These are phyloP conservation scores for Kwoniella mangroviensis DNA, from an alignment of 768 basidiomycete species.

Conservation along the genomic window DNA sequence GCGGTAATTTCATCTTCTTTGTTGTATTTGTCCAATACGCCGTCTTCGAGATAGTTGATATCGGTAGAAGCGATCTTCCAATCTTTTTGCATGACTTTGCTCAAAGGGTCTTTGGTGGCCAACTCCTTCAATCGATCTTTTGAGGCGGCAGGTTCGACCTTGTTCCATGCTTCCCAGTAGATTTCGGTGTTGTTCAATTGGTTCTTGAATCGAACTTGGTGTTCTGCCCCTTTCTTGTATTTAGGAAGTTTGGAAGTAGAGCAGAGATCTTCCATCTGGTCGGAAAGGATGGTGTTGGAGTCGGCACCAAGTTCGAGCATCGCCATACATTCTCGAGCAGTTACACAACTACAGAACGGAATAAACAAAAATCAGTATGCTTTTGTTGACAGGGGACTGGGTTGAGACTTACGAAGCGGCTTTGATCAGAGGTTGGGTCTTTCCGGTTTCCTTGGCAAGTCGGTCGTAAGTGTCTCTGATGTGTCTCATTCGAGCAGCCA, in stretches of 20 bases:
- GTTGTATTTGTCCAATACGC: constrained; percentile 47
- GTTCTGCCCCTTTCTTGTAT: constrained; percentile 35
- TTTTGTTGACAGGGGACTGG: too few relatives aligned
- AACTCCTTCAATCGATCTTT: constrained; percentile 29
- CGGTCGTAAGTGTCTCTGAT: constrained; percentile 37
- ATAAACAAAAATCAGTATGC: background rate
- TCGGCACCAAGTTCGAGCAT: constrained; percentile 46
- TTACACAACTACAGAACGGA: constrained; percentile 32
- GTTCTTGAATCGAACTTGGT: constrained; percentile 27
- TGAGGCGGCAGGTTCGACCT: constrained; percentile 24
- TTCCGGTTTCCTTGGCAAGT: constrained; percentile 39
- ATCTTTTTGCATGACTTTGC: constrained; percentile 30
- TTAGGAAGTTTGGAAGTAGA: constrained; percentile 19
- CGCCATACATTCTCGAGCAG: constrained; percentile 45
- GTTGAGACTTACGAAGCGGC: constrained; percentile 35
- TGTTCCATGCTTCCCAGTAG: constrained; percentile 30
- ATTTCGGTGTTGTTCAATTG: constrained; percentile 35
- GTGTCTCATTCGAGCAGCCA: constrained; percentile 36
- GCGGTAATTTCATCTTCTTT: constrained; percentile 43
- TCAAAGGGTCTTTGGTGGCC: constrained; percentile 39
- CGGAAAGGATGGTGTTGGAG: constrained; percentile 36
- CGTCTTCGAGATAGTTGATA: constrained; percentile 43
- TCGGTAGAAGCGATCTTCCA: constrained; percentile 34
- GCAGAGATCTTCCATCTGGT: constrained; percentile 30
- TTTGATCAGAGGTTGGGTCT: constrained; percentile 46